These are phyloP conservation scores for Salix koriyanagi DNA, from an alignment of 345 rosid genomes.

Conservation along the genomic window DNA sequence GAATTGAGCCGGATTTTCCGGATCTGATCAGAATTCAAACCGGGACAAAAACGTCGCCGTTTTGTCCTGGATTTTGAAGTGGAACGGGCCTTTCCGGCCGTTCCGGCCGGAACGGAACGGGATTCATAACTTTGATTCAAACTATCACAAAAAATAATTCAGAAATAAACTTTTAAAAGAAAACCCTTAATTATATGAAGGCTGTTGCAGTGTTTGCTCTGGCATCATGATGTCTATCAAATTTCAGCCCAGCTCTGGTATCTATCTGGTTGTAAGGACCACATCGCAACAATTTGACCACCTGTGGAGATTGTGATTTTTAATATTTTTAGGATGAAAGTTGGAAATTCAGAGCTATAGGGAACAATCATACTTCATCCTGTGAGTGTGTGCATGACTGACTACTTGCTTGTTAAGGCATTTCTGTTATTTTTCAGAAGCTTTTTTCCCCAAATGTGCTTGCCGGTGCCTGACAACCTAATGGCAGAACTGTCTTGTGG, in stretches of 20 bases:
- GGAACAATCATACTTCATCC: background rate
- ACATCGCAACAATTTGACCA: background rate
- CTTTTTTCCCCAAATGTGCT: background rate
- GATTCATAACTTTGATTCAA: too few relatives aligned
- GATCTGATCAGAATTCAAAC: too few relatives aligned
- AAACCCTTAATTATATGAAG: too few relatives aligned
- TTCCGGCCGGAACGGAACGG: too few relatives aligned
- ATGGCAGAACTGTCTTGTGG: background rate
- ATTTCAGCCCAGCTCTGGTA: background rate
- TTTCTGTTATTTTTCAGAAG: background rate
- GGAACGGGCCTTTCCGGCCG: too few relatives aligned
- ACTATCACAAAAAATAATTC: too few relatives aligned
- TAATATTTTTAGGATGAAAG: background rate
- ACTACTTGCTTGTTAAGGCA: background rate
- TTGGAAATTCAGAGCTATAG: background rate
- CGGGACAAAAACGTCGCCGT: too few relatives aligned
- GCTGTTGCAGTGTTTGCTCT: too few relatives aligned
- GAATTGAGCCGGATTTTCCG: too few relatives aligned
- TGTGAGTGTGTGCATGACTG: background rate
- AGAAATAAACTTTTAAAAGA: too few relatives aligned
- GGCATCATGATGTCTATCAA: background rate
- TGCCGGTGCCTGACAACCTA: background rate
- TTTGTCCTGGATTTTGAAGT: too few relatives aligned
- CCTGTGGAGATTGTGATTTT: background rate
- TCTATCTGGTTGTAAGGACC: background rate